Conservation (phyloP, 2,329 filamentous ascomycete species). For the Colletotrichum acutatum region DNA sequence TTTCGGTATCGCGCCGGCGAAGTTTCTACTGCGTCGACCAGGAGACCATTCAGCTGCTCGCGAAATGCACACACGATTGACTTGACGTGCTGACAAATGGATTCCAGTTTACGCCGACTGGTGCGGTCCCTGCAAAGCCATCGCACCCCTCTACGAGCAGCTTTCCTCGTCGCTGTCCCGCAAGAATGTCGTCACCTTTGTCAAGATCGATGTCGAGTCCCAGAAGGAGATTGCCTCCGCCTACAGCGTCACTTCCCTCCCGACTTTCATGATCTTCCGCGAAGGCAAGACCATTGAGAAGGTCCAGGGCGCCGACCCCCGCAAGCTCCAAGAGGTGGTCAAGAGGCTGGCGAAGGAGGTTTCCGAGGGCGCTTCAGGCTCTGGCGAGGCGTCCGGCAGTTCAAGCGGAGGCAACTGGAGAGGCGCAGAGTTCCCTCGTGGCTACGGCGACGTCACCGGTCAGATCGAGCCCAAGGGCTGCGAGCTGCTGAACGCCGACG, state of each 20-base stretch:
- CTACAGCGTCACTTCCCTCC: constrained; percentile 81
- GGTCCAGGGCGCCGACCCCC: constrained; percentile 79
- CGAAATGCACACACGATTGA: neutral
- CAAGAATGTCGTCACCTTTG: constrained; percentile 80
- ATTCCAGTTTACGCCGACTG: constrained; percentile 85
- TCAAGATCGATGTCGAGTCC: constrained; percentile 85
- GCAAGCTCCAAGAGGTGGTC: constrained; percentile 76
- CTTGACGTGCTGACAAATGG: constrained; percentile 41
- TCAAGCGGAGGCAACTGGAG: constrained; percentile 70
- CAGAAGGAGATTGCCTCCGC: constrained; percentile 78
- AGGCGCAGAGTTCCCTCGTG: constrained; percentile 79
- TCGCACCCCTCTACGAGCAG: constrained; percentile 85
- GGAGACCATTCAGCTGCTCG: neutral
- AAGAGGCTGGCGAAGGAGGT: constrained; percentile 78
- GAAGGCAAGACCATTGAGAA: constrained; percentile 74
- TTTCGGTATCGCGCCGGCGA: neutral
- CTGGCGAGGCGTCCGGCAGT: constrained; percentile 53
- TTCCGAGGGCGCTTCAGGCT: constrained; percentile 52
- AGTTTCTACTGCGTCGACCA: too few relatives aligned
- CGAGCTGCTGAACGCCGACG: constrained; percentile 89
- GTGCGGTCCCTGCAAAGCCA: constrained; percentile 85
- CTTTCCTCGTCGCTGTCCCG: constrained; percentile 78
- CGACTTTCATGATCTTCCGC: constrained; percentile 92
- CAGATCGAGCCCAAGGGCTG: constrained; percentile 82
- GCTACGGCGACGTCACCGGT: constrained; percentile 85